phyloP scores from a whole-genome alignment of 139 green algal species.

The Chlorella sp. region DNA sequence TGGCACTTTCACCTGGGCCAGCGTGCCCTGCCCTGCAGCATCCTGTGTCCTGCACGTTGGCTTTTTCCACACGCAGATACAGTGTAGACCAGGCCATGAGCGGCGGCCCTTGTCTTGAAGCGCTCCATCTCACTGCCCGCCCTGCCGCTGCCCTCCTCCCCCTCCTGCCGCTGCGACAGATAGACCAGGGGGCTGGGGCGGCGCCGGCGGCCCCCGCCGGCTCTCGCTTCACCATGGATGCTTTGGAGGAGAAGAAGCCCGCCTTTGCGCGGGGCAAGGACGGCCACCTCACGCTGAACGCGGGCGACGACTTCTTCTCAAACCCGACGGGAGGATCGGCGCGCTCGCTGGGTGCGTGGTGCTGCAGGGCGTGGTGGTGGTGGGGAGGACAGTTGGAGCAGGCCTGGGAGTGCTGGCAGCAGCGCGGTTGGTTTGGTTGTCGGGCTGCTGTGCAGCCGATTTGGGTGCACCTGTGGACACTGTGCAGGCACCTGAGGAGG shows the following conservation, averaged over 20 bases:
- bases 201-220: slow-evolving; percentile 24
- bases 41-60: not conserved
- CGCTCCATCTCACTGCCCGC: no score
- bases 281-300: slow-evolving; percentile 78
- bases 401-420: no score
- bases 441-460: no score
- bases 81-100: no score
- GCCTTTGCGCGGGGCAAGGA: slow-evolving; percentile 77
- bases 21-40: no score
- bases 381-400: not conserved
- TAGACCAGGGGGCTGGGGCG: slow-evolving; percentile 1
- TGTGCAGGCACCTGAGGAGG: not conserved
- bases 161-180: no score
- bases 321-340: slow-evolving; percentile 46
- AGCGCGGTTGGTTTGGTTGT: no score
- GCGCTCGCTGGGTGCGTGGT: slow-evolving; percentile 15
- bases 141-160: no score
- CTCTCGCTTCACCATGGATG: slow-evolving; percentile 75
- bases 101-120: no score
- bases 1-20: no score
- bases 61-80: not conserved
- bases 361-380: no score
- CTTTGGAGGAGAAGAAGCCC: slow-evolving; percentile 52
- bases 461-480: no score
- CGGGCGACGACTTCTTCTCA: slow-evolving; percentile 70